Evolutionary conservation across 2,329 filamentous ascomycete species (phyloP), one percentile per base, ranked within the genome.

Genomic region (Penicillium sp.): DNA sequence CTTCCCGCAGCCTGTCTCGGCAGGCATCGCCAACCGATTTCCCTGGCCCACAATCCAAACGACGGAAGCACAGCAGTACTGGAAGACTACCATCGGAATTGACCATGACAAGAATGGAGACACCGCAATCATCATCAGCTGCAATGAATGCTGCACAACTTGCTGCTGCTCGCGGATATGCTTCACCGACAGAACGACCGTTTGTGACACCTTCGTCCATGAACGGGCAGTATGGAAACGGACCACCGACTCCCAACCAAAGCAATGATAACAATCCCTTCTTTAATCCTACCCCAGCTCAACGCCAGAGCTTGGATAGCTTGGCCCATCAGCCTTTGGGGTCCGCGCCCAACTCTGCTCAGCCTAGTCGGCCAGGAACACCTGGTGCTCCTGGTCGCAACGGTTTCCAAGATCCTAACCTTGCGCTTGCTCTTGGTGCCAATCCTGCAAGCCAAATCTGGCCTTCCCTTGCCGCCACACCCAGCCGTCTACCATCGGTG

Each of bases 31-130:
- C 90, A 1, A 82, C 75, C 47, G 84, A 81, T 14, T 81, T 85
- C 50, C 76, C 81, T 29, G 88, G 85, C 1, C 89, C 89, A 2
- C 80, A 81, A 31, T 82, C 85, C 42, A 96, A 95, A 79, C 92
- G 92, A 75, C 84, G 92, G 59, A 96, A 96, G 73, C 86, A 88
- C 6, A 92, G 87, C 69, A 82, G 82, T 40, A 83, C 84, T 15
- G 74, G 79, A 31, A 90, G 90, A 70, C 77, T 95, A 14, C 89
- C 90, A 0, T 85, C 83, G 18, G 86, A 84, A 15, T 75, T 96
- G 63, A 83, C 87, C 7, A 96, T 96, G 92, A 96, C 92, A 2
- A 85, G 85, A 53, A 79, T 94, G 33, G 89, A 94, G 63, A 86
- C 84, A 2, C 77, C 71, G 53, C 76, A 76, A 49, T 62, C 71